Conservation (phyloP, 176 grass and related monocot species). For the Guadua angustifolia region DNA sequence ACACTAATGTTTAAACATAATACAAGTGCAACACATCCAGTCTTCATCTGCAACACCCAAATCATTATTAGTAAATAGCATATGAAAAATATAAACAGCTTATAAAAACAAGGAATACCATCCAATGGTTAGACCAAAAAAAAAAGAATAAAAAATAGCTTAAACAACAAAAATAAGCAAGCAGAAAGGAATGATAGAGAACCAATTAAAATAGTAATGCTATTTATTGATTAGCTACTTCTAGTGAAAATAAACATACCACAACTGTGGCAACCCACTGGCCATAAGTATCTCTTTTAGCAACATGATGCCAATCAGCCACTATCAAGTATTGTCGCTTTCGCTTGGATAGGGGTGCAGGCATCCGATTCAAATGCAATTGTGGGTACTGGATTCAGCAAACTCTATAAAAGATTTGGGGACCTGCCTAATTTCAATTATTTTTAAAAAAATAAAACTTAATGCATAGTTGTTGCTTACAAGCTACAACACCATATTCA, state of each 20-base stretch:
- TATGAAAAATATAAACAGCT: slow-evolving; percentile 14
- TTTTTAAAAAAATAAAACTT: background rate
- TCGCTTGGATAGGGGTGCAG: background rate
- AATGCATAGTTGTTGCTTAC: background rate
- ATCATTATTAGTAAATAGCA: slow-evolving; percentile 41
- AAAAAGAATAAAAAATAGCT: slow-evolving; percentile 1
- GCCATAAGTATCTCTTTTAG: background rate
- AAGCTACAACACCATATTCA: background rate
- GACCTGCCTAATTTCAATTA: background rate
- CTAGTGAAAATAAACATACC: background rate
- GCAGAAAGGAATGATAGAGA: slow-evolving; percentile 12
- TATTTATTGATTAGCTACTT: slow-evolving; percentile 41
- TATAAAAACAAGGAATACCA: slow-evolving; percentile 21
- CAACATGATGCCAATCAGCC: background rate
- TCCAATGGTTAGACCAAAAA: slow-evolving; percentile 1
- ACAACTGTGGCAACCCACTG: background rate
- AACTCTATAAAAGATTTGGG: background rate
- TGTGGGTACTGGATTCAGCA: background rate
- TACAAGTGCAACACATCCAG: slow-evolving; percentile 92
- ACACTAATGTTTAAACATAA: slow-evolving; percentile 99
- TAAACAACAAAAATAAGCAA: background rate
- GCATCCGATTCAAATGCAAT: background rate
- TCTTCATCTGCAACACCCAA: slow-evolving; percentile 92
- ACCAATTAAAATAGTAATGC: background rate
- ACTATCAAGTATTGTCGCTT: background rate